A percentile compares a stretch with the other conserved stretches of the same genome.
Evolutionary conservation across 176 grass and related monocot genomes (phyloP).

Genomic region (Secale cereale): DNA sequence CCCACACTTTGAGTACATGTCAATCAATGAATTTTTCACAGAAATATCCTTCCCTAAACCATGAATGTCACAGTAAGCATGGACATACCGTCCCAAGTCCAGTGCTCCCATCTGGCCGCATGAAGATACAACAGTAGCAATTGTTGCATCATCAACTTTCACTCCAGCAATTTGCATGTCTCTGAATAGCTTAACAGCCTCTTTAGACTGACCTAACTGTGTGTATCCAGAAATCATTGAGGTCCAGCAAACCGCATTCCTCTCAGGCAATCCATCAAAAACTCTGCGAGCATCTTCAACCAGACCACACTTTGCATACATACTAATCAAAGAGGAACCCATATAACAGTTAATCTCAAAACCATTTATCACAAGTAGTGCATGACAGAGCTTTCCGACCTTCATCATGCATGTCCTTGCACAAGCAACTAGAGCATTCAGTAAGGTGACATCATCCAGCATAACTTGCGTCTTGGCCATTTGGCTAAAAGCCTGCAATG

Average conservation of each 20-base stretch:
- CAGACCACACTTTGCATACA: conserved; percentile 77
- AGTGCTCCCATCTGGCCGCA: conserved; percentile 77
- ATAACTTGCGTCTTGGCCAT: conserved; percentile 46
- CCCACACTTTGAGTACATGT: conserved; percentile 95
- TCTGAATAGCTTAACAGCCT: conserved; percentile 72
- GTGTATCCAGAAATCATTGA: conserved; percentile 80
- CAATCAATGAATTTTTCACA: conserved; percentile 80
- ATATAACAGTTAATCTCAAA: conserved; percentile 61
- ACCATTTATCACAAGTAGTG: conserved; percentile 62
- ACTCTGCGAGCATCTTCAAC: conserved; percentile 59
- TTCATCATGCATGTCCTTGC: conserved; percentile 41
- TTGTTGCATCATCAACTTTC: conserved; percentile 61
- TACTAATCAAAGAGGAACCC: conserved; percentile 74
- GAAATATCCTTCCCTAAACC: conserved; percentile 52
- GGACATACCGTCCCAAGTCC: conserved; percentile 64
- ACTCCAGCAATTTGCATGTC: conserved; percentile 68
- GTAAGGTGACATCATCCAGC: conserved; percentile 69
- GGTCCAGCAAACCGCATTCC: conserved; percentile 83
- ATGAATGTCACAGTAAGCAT: conserved; percentile 74
- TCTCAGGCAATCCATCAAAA: conserved; percentile 62
- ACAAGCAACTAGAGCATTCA: conserved; percentile 73
- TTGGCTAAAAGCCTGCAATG: conserved; percentile 46
- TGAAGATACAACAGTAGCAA: conserved; percentile 81
- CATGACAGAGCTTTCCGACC: conserved; percentile 56
- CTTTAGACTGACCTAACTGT: conserved; percentile 59